Conservation (phyloP, 345 rosid species). For the Angophora floribunda region DNA sequence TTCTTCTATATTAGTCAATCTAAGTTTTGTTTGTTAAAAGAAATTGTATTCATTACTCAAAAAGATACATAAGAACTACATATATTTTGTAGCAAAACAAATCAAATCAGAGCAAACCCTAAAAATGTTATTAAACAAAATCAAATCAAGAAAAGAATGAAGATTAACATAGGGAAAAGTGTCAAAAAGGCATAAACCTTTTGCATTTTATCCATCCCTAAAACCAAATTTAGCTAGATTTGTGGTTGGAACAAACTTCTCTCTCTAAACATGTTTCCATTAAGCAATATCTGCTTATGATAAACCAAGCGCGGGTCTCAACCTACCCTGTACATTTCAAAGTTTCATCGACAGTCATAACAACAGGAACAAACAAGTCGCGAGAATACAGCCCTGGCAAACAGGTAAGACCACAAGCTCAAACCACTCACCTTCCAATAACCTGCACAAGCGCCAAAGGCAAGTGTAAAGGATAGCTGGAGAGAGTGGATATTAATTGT, state of each 20-base stretch:
- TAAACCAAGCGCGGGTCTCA: neutral
- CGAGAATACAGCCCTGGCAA: constrained; percentile 23
- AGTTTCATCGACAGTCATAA: neutral
- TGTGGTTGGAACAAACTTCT: neutral
- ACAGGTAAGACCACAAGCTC: constrained; percentile 47
- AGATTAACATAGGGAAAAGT: neutral
- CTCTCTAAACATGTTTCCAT: neutral
- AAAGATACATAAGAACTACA: neutral
- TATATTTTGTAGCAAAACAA: no score
- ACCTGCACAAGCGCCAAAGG: neutral
- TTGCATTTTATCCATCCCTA: no score
- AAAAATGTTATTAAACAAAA: no score
- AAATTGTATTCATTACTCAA: no score
- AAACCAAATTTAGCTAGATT: no score
- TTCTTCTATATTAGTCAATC: neutral
- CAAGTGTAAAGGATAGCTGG: neutral
- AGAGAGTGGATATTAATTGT: neutral
- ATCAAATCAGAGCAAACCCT: neutral
- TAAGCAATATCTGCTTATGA: neutral
- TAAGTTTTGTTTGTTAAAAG: no score
- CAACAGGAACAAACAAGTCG: neutral
- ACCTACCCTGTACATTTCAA: neutral
- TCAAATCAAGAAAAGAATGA: neutral
- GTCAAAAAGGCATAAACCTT: no score
- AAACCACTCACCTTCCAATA: neutral